Evolutionary conservation across 371 early-diverging fungal genomes (phyloP).

Genomic region (Saksenaea vasiformis): DNA sequence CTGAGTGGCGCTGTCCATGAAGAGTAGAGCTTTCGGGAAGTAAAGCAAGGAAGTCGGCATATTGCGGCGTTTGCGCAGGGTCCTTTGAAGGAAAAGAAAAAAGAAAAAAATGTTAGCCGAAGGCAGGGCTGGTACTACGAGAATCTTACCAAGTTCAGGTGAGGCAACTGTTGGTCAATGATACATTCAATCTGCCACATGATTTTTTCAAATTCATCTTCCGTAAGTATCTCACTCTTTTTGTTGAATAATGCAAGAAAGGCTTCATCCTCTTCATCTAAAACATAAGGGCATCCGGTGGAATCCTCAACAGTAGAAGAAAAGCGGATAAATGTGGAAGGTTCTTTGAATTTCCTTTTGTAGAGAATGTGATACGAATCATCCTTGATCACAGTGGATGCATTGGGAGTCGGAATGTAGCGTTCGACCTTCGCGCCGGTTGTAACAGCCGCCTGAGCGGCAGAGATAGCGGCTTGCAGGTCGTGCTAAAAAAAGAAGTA

Average conservation of each 20-base stretch:
- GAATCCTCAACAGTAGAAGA: slow-evolving; percentile 87
- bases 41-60: slow-evolving; percentile 25
- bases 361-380: slow-evolving; percentile 72
- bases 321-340: slow-evolving; percentile 85
- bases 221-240: slow-evolving; percentile 43
- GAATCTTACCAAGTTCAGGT: slow-evolving; percentile 46
- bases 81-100: no score
- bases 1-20: slow-evolving; percentile 21
- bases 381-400: slow-evolving; percentile 58
- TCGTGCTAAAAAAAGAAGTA: slow-evolving; percentile 74
- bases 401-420: slow-evolving; percentile 94
- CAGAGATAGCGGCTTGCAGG: slow-evolving; percentile 91
- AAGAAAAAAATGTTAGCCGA: not conserved
- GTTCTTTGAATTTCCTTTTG: slow-evolving; percentile 64
- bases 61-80: slow-evolving; percentile 39
- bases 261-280: slow-evolving; percentile 83
- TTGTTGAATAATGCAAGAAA: slow-evolving; percentile 69
- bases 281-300: slow-evolving; percentile 79
- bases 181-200: slow-evolving; percentile 79
- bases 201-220: slow-evolving; percentile 77
- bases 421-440: slow-evolving; percentile 56
- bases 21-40: slow-evolving; percentile 16
- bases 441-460: slow-evolving; percentile 70
- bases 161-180: slow-evolving; percentile 46
- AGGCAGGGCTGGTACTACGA: not conserved